A percentile compares a stretch with the other conserved stretches of the same genome.
Conservation (phyloP, 192 early-diverging fungal species). For the Umbelopsis sp. region DNA sequence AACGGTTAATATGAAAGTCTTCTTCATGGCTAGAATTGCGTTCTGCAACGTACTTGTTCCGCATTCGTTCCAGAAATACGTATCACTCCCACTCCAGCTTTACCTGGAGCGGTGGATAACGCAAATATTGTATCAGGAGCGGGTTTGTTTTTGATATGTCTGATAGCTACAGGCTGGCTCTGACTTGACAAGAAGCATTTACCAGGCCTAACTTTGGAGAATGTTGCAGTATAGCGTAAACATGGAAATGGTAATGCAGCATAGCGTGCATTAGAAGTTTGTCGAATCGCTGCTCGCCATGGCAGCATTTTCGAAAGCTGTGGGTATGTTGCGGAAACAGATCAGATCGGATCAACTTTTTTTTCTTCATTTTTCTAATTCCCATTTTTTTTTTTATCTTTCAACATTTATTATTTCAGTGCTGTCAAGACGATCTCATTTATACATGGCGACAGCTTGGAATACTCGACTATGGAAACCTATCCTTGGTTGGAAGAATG, state of each 20-base stretch:
- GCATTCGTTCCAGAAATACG: conserved; percentile 68
- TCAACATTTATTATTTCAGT: too few relatives aligned
- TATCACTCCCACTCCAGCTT: conserved; percentile 77
- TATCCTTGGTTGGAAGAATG: background rate
- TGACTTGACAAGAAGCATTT: background rate
- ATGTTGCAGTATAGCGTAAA: background rate
- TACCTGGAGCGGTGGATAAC: conserved; percentile 70
- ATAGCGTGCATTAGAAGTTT: background rate
- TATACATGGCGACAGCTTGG: background rate
- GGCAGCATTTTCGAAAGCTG: background rate
- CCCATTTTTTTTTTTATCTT: background rate
- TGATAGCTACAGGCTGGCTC: background rate
- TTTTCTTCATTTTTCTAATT: background rate
- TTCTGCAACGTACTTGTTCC: conserved; percentile 35
- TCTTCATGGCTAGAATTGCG: too few relatives aligned
- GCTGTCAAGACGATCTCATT: too few relatives aligned
- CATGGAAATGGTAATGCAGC: background rate
- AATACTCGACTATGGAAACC: background rate
- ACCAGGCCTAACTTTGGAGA: background rate
- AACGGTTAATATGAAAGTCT: too few relatives aligned
- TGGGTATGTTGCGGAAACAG: background rate
- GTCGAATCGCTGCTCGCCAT: background rate
- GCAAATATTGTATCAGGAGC: conserved; percentile 69
- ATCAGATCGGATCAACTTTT: background rate
- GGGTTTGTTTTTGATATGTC: background rate